Base-by-base conservation (phyloP, 805 yeast genomes). In the Ogataea saltuana region DNA sequence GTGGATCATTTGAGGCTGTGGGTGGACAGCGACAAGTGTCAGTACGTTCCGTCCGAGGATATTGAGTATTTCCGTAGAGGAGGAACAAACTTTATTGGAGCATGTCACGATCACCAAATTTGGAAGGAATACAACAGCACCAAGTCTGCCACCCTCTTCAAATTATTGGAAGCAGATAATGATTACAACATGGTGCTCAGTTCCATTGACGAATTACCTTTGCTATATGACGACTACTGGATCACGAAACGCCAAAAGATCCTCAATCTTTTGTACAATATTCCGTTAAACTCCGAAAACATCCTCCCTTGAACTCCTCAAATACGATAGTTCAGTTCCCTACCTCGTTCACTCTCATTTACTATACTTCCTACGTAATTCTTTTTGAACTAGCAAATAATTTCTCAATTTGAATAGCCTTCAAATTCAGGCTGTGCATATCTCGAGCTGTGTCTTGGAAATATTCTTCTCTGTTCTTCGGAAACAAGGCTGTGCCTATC, bases 11-110 rank as follows among this genome's bases (percentile, higher is more conserved):
- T 68, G 33, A 52, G 74, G 45, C 45, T 68, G 15, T 69, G 71
- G 63, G 68, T 67, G 22, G 67, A 64, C 32, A 59, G 55, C 19
- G 56, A 57, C 19, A 63, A 68, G 47, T 69, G 74, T 48, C 46
- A 62, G 2, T 69, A 69, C 38, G 67, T 69, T 23, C 74, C 72
- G n/a, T 58, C 59, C 25, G 72, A 68, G 48, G 74, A 68, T 42
- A 61, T 66, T 32, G 57, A 53, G 27, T 54, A 57, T 34, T 67
- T 67, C 45, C 61, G 60, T 37, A 53, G 53, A 29, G 66, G 66
- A 12, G 64, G 62, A 9, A 55, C 64, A 12, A 61, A 61, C 16
- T 68, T 63, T 49, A 67, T 69, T 33, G 74, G 74, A 9, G 70
- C 70, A 25, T 69, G 74, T 53, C 74, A 68, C 48, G 71, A 68